Evolutionary conservation across 805 yeast genomes (phyloP).

Genomic region (Yarrowia alimentaria): DNA sequence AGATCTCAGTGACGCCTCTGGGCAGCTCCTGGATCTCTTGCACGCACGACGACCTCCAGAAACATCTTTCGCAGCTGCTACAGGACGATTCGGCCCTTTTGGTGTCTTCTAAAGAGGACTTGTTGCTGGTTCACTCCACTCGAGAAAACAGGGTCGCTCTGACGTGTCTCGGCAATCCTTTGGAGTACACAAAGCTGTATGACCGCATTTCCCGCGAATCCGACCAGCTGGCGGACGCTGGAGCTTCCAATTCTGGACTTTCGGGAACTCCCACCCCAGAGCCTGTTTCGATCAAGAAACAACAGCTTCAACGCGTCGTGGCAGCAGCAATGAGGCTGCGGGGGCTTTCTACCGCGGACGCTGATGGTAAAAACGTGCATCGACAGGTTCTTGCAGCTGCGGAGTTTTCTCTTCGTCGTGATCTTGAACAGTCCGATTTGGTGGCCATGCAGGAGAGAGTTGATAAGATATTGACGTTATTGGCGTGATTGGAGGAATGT

Average conservation of each 20-base stretch:
- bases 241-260: no score
- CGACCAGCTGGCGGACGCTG: no score
- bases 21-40: slow-evolving; percentile 3
- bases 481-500: no score
- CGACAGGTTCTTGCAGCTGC: slow-evolving; percentile 16
- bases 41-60: slow-evolving; percentile 17
- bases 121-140: slow-evolving; percentile 11
- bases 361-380: slow-evolving; percentile 9
- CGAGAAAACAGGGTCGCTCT: slow-evolving; percentile 18
- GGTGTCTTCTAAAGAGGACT: neutral
- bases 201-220: no score
- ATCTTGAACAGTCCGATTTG: neutral
- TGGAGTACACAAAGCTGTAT: slow-evolving; percentile 20
- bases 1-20: slow-evolving; percentile 4
- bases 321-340: slow-evolving; percentile 15
- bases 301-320: slow-evolving; percentile 4
- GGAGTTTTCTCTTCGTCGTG: slow-evolving; percentile 9
- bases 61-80: slow-evolving; percentile 5
- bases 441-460: slow-evolving; percentile 15
- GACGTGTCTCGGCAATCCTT: slow-evolving; percentile 4
- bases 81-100: slow-evolving; percentile 17
- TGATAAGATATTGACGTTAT: slow-evolving; percentile 10
- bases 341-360: slow-evolving; percentile 4
- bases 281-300: slow-evolving; percentile 3
- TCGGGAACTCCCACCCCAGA: no score